These are phyloP conservation scores for Tubosaeta sp. DNA, from an alignment of 768 basidiomycete genomes.

Conservation along the genomic window DNA sequence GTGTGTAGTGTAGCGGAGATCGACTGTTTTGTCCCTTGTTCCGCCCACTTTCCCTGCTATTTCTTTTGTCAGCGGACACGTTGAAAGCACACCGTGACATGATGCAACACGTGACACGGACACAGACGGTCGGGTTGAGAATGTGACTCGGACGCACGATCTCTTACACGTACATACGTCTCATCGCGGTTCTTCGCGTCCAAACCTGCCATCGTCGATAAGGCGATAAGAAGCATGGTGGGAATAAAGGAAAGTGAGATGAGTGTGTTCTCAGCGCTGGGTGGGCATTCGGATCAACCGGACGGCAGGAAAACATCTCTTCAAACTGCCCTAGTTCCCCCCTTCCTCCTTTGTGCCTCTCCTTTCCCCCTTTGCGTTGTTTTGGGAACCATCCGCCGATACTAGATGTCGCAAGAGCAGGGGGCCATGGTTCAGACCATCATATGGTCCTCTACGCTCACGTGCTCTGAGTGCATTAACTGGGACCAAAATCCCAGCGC, in stretches of 20 bases:
- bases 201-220: not conserved
- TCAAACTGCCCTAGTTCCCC: not conserved
- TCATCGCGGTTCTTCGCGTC: not conserved
- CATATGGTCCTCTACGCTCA: not conserved
- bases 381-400: not conserved
- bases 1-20: not conserved
- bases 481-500: not conserved
- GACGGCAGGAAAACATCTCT: not conserved
- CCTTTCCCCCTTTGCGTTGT: not conserved
- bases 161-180: not conserved
- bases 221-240: not conserved
- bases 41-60: not conserved
- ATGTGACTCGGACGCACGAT: not conserved
- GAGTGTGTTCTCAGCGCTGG: not conserved
- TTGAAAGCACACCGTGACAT: not conserved
- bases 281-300: not conserved
- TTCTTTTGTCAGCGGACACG: not conserved
- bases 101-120: not conserved
- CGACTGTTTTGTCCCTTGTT: not conserved
- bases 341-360: not conserved
- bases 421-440: not conserved
- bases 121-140: not conserved
- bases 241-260: not conserved
- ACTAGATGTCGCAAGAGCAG: not conserved
- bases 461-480: not conserved